Evolutionary conservation across 805 yeast species (phyloP), one percentile per base, ranked within the genome.

Genomic region (Wickerhamomyces bisporus): DNA sequence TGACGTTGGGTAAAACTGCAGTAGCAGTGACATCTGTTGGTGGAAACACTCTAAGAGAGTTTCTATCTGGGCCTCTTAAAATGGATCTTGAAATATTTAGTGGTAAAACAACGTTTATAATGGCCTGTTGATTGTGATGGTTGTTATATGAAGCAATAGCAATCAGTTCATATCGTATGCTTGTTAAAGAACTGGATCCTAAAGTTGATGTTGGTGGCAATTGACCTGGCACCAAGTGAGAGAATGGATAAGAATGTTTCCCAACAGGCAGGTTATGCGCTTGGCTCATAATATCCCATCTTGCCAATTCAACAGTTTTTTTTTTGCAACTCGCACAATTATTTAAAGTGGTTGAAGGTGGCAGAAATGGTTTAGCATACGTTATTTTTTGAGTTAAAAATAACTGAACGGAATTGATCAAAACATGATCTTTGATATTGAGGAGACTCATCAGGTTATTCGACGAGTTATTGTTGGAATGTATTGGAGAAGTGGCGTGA

Each of bases 11-110:
- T 35, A 93, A 66, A 13, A 81, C 83, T 8, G 95, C 93, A 20
- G 83, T 77, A 6, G 96, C 94, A 3, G 87, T 81, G 26, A 93
- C 81, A 30, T 83, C 85, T 0, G 98, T 91, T 7, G 99, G 98
- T 1, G 98, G 98, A 61, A 93, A 93, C 1, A 93, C 86, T 43
- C 99, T 73, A 27, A 87, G 64, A 1, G 96, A 86, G 53, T 85
- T 86, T 49, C 88, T 71, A 56, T 89, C 96, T 3, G 86, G 85
- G 6, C 93, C 91, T 32, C 86, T 67, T 18, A 86, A 58, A 23
- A 91, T 76, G 40, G 94, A 82, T 50, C 98, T 72, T 32, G 83
- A 71, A 2, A 93, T 69, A 47, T 81, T 72, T 8, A 93, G 58
- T 0, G 96, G 94, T 42, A 85, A 63, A 3, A 64, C 61, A 27